Conservation (phyloP, 2,329 filamentous ascomycete species). For the Penicillium sp. region DNA sequence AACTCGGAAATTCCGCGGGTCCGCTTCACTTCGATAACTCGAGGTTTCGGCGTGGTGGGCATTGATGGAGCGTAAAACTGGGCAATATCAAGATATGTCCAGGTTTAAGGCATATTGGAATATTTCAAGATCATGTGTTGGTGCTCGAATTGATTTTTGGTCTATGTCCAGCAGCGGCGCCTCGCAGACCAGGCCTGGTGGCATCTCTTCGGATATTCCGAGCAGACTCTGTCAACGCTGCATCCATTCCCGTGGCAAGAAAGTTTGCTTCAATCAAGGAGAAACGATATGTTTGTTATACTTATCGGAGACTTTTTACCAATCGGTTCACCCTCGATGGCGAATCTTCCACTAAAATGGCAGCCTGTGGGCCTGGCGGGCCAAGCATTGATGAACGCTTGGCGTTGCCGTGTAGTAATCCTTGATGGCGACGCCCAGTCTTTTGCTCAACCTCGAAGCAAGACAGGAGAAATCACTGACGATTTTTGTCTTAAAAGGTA, state of each 20-base stretch:
- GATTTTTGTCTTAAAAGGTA: neutral
- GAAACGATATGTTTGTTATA: neutral
- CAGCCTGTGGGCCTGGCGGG: neutral
- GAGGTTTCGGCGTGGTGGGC: too few species aligned
- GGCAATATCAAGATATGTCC: neutral
- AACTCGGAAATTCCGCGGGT: too few species aligned
- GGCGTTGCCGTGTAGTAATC: neutral
- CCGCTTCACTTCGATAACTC: too few species aligned
- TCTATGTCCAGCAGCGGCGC: neutral
- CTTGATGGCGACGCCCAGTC: neutral
- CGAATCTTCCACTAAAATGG: conserved; percentile 1
- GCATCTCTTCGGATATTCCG: neutral
- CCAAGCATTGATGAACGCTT: neutral
- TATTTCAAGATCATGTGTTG: neutral
- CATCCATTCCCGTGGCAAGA: too few species aligned
- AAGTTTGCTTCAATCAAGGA: too few species aligned
- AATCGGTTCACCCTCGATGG: neutral
- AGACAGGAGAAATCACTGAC: neutral
- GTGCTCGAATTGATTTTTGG: neutral
- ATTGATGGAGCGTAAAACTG: neutral
- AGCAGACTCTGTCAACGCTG: neutral
- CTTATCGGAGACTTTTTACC: neutral
- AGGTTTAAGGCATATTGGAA: neutral
- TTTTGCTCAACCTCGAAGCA: neutral
- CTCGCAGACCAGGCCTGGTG: neutral